Conservation (phyloP, 2,329 filamentous ascomycete species). For the Phyllosticta citribraziliensis region DNA sequence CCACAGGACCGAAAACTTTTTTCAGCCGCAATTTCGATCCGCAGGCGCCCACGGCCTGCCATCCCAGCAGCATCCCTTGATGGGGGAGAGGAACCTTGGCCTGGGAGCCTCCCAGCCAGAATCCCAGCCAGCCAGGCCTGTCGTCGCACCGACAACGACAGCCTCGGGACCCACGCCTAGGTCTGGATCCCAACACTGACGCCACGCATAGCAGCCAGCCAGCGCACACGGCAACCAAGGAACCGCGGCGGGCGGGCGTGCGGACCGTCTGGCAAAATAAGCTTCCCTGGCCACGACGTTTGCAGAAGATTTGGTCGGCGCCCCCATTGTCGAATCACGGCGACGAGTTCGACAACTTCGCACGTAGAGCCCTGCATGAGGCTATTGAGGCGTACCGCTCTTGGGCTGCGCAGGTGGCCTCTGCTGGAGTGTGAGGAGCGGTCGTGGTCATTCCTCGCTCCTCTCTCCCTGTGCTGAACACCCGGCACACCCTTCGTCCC, state of each 20-base stretch:
- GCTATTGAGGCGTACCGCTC: neutral
- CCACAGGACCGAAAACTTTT: neutral
- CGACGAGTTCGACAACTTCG: neutral
- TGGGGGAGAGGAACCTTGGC: neutral
- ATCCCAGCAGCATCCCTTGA: neutral
- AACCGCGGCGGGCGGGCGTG: neutral
- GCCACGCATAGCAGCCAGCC: neutral
- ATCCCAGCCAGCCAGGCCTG: neutral
- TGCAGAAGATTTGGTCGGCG: neutral
- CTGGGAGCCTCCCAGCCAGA: neutral
- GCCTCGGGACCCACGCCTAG: too few species aligned
- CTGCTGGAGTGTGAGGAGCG: neutral
- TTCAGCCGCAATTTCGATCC: neutral
- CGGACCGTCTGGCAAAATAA: neutral
- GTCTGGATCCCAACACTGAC: neutral
- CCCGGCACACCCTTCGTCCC: neutral
- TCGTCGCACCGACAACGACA: neutral
- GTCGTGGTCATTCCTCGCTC: too few species aligned
- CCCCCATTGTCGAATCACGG: neutral
- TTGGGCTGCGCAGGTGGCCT: neutral
- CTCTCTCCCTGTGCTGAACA: neutral
- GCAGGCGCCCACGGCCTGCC: neutral
- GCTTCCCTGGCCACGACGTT: neutral
- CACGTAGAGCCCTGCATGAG: neutral
- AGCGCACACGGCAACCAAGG: too few species aligned